phyloP scores from a whole-genome alignment of 1,284 basidiomycete species.

The Ceratobasidium theobromae region DNA sequence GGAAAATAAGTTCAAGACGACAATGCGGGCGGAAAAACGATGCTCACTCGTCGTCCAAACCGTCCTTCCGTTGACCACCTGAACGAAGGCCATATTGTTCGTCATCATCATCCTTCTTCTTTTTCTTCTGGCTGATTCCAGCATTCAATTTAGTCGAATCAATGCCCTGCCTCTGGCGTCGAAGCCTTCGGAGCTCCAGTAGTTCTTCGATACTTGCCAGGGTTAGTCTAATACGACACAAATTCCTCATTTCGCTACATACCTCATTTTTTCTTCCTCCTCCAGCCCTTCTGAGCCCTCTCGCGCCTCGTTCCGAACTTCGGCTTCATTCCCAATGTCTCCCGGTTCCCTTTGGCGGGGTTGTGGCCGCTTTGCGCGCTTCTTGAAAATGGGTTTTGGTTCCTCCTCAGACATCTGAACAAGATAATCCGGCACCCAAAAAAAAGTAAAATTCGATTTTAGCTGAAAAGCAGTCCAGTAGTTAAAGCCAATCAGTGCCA shows the following conservation, averaged over 20 bases:
- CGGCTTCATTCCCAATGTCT: neutral
- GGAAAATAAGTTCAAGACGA: neutral
- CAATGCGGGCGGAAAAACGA: neutral
- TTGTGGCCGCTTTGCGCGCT: slow-evolving; percentile 20
- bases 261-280: slow-evolving; percentile 20
- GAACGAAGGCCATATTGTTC: slow-evolving; percentile 55
- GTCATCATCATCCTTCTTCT: slow-evolving; percentile 58
- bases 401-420: slow-evolving; percentile 14
- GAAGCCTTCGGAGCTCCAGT: slow-evolving; percentile 78
- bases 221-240: neutral
- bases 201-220: slow-evolving; percentile 71
- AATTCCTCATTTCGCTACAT: neutral
- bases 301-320: neutral
- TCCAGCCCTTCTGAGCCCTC: slow-evolving; percentile 14
- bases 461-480: too few relatives aligned
- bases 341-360: slow-evolving; percentile 8
- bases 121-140: slow-evolving; percentile 76
- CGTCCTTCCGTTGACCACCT: neutral
- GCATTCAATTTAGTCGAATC: slow-evolving; percentile 81
- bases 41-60: slow-evolving; percentile 62
- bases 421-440: too few relatives aligned
- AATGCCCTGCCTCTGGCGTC: slow-evolving; percentile 78
- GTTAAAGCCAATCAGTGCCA: too few relatives aligned
- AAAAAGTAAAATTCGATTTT: too few relatives aligned
- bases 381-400: slow-evolving; percentile 16